Evolutionary conservation across 768 basidiomycete genomes (phyloP), one percentile per base, ranked within the genome.

Genomic region (Psilocybe cyanescens): DNA sequence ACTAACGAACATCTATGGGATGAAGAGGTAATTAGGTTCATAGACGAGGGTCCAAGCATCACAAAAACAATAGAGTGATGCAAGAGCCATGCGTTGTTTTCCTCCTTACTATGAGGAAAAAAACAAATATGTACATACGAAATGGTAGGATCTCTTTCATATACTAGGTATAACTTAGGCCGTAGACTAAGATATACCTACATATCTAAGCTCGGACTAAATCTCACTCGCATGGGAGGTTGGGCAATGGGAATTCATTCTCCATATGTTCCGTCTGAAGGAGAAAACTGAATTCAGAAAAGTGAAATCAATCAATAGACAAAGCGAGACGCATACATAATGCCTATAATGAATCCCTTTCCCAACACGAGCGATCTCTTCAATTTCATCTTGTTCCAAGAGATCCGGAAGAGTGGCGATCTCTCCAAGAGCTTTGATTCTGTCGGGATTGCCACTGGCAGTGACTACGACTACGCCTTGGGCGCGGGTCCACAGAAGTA

Each of bases 191-290:
- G 24, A 24, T 24, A 24, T 2, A 24, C 24, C 24, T 24, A 24
- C 24, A 24, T 24, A 24, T 24, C 24, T 24, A 24, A 24, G 24
- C 24, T 24, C 24, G 24, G 24, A 24, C 24, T 24, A 24, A 24
- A 24, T 35, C 3, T 35, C 33, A 67, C 50, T 67, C 59, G 24
- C 57, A 52, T 2, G 74, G 75, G 16, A 78, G 71, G 41, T 74
- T 44, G 1, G 75, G 75, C 8, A 74, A 53, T 9, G 75, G 72
- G 62, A 77, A 77, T 46, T 75, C 72, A 8, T 70, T 64, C 61
- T 75, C 71, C 75, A 76, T 76, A 58, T 79, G 75, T 57, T 72
- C 75, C 1, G 64, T 74, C 76, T 75, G 55, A 2, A 31, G 46
- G 17, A 3, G 28, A 47, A 51, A n/a, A 24, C 28, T 9, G 30